A percentile compares a stretch with the other conserved stretches of the same genome.
phyloP scores from a whole-genome alignment of 306 rosid species.

The Spatholobus suberectus region DNA sequence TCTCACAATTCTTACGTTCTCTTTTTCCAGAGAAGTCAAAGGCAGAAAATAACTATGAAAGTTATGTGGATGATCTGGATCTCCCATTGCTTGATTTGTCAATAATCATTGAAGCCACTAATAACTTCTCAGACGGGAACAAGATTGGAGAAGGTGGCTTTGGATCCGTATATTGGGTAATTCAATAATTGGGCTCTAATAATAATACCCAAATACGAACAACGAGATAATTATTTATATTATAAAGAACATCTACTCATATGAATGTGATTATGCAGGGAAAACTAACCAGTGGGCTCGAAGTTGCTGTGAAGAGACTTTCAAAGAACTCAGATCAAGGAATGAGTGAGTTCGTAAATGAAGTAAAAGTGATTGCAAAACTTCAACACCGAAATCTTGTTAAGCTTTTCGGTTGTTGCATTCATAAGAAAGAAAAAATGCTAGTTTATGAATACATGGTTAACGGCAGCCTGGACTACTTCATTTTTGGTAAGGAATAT shows the following conservation, averaged over 20 bases:
- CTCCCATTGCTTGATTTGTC: conserved; percentile 47
- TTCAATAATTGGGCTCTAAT: not conserved
- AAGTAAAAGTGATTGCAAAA: conserved; percentile 45
- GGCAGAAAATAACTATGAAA: conserved; percentile 19
- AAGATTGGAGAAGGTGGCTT: conserved; percentile 55
- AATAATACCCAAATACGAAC: not conserved
- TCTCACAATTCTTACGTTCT: not conserved
- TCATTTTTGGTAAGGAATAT: conserved; percentile 33
- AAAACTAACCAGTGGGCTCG: conserved; percentile 31
- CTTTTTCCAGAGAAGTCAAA: not conserved
- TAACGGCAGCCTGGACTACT: conserved; percentile 24
- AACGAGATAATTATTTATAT: not conserved
- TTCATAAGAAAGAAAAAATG: conserved; percentile 38
- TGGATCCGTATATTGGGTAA: conserved; percentile 52
- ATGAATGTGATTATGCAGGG: conserved; percentile 35
- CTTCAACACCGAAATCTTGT: conserved; percentile 52
- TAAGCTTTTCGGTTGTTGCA: conserved; percentile 51
- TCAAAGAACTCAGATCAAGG: conserved; percentile 43
- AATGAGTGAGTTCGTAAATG: conserved; percentile 43
- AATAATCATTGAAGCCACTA: conserved; percentile 36
- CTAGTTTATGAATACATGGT: conserved; percentile 29
- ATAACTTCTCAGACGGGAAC: conserved; percentile 40
- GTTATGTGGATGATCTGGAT: conserved; percentile 50
- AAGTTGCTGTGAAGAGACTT: conserved; percentile 53
- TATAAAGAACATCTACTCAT: not conserved